Evolutionary conservation across 768 basidiomycete species (phyloP), one percentile per base, ranked within the genome.

Genomic region (Podaxis sp.): DNA sequence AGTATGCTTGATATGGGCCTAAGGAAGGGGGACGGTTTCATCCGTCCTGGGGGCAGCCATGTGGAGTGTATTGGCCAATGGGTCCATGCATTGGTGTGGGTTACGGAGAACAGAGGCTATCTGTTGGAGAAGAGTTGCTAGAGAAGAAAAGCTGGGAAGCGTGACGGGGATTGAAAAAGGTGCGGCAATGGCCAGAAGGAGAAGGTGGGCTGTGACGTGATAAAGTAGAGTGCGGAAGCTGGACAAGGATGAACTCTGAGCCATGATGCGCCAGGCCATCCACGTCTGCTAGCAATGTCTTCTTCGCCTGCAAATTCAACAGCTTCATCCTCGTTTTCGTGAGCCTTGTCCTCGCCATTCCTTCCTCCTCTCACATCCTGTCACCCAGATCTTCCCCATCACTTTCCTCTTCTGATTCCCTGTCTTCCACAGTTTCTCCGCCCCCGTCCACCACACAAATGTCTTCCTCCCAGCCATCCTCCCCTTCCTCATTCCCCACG

Each of bases 321-420:
- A 42, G 6, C 25, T 14, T 11, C 21, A 28, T 13, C 42, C 18
- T 44, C 42, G 0, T n/a, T 16, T 44, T 44, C 42, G 60, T 53
- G 10, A 18, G 42, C 59, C 65, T 63, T 36, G 64, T 63, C 62
- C 69, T 48, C 47, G 61, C 52, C 54, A 63, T 54, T 27, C 61
- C 51, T 51, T 63, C 47, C 57, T 32, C 64, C 51, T 56, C 66
- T 55, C 55, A 64, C 57, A 47, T 66, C 51, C 55, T 54, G 60
- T 64, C 69, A 48, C 54, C 63, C 23, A 46, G 67, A 37, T 48
- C 63, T 46, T 61, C 67, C 28, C 59, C 68, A 32, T 48, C 69
- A 11, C 50, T 68, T 60, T 66, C 69, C 10, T 23, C 66, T 40
- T 42, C 64, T 56, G 61, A 66, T 58, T 61, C 63, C 47, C 61